Percentiles rank a stretch among this genome's conserved stretches.
phyloP scores from a whole-genome alignment of 768 basidiomycete genomes.

The Tulasnella sp. region DNA sequence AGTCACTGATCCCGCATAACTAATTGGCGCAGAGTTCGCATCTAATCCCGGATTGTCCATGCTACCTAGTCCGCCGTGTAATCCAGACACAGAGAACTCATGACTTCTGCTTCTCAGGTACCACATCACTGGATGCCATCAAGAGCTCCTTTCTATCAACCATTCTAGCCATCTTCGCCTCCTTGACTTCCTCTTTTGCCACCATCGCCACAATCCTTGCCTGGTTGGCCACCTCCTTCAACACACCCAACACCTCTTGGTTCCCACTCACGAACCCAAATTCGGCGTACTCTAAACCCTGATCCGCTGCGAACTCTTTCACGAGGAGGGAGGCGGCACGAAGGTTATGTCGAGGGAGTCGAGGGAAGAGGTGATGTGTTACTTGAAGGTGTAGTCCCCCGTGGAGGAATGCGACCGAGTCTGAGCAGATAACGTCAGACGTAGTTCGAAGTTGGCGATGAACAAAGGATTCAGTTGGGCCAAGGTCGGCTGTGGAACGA shows the following conservation, averaged over 20 bases:
- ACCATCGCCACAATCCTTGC: constrained; percentile 71
- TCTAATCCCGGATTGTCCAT: too few species aligned
- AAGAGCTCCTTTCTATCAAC: too few species aligned
- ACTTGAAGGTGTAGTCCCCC: constrained; percentile 98
- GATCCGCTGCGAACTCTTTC: constrained; percentile 77
- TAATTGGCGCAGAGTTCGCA: too few species aligned
- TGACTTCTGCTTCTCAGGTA: too few species aligned
- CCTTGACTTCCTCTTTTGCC: constrained; percentile 53
- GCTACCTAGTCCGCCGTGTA: too few species aligned
- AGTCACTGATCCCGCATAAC: too few species aligned
- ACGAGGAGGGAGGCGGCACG: constrained; percentile 70
- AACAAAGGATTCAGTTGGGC: constrained; percentile 82
- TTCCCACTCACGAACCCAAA: constrained; percentile 87
- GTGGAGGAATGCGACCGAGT: constrained; percentile 77
- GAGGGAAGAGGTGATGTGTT: constrained; percentile 93
- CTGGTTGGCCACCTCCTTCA: constrained; percentile 80
- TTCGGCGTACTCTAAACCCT: constrained; percentile 77
- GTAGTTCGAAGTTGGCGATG: constrained; percentile 96
- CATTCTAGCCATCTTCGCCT: neutral
- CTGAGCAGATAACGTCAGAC: constrained; percentile 82
- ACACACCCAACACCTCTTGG: constrained; percentile 65
- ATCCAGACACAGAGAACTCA: too few species aligned
- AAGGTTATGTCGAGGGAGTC: constrained; percentile 88
- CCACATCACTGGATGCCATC: too few species aligned
- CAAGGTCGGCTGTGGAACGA: constrained; percentile 85